Evolutionary conservation across 176 grass and related monocot genomes (phyloP).

Genomic region (Musa itinerans): DNA sequence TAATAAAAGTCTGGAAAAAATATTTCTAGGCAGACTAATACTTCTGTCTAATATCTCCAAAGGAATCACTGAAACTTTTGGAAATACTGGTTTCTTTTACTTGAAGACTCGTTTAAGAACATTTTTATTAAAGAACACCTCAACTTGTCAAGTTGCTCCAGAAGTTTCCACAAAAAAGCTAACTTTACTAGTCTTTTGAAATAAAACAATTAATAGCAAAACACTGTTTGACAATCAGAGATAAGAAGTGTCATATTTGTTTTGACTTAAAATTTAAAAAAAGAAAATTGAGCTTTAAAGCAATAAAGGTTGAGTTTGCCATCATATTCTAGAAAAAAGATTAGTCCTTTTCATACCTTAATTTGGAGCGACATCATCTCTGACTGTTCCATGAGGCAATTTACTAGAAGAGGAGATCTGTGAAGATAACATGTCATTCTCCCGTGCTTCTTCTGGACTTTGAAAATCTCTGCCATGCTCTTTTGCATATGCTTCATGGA

Average conservation of each 20-base stretch:
- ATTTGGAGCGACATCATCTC: neutral
- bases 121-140: too few species aligned
- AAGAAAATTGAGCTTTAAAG: neutral
- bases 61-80: too few species aligned
- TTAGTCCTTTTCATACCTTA: neutral
- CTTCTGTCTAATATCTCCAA: too few species aligned
- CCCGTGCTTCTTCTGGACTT: slow-evolving; percentile 18
- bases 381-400: neutral
- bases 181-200: neutral
- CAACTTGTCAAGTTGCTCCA: too few species aligned
- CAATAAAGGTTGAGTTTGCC: neutral
- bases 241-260: neutral
- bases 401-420: neutral
- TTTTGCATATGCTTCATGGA: slow-evolving; percentile 28
- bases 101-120: too few species aligned
- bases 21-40: too few species aligned
- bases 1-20: too few species aligned
- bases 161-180: too few species aligned
- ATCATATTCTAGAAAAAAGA: too few species aligned
- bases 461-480: slow-evolving; percentile 22
- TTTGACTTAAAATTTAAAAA: neutral
- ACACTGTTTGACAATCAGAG: too few species aligned
- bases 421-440: slow-evolving; percentile 28
- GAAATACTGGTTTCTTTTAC: too few species aligned
- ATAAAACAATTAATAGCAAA: neutral